Conservation (phyloP, 176 grass and related monocot genomes). For the maize (Zea mays) region DNA sequence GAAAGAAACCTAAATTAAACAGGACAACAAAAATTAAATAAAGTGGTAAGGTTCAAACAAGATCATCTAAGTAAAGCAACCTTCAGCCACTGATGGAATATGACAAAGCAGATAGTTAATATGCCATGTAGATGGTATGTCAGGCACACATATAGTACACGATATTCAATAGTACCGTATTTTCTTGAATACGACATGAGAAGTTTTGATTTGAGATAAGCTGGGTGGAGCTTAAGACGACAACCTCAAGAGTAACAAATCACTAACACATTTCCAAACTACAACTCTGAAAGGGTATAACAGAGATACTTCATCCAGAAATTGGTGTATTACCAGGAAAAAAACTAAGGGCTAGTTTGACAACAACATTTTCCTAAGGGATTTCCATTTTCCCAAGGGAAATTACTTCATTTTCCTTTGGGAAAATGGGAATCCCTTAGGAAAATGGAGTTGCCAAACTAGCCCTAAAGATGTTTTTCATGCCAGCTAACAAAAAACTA, state of each 20-base stretch:
- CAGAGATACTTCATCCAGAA: background rate
- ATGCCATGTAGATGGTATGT: background rate
- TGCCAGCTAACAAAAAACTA: background rate
- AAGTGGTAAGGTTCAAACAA: background rate
- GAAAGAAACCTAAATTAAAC: slow-evolving; percentile 53
- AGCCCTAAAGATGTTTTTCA: slow-evolving; percentile 2
- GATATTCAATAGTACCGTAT: background rate
- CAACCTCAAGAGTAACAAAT: background rate
- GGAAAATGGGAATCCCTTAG: too few species aligned
- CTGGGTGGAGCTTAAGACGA: background rate
- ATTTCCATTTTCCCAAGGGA: too few species aligned
- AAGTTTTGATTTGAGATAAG: background rate
- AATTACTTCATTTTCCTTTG: too few species aligned
- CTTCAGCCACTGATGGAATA: background rate
- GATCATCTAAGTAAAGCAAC: background rate
- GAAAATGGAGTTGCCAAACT: too few species aligned
- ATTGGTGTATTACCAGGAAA: background rate
- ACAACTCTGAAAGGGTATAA: slow-evolving; percentile 16
- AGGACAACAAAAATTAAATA: slow-evolving; percentile 10
- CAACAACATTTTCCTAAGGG: too few species aligned
- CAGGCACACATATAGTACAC: background rate
- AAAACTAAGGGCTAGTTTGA: background rate
- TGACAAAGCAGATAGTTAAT: background rate
- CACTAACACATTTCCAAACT: slow-evolving; percentile 1
- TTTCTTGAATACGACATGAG: slow-evolving; percentile 13